phyloP scores from a whole-genome alignment of 306 rosid species.

The Clitoria ternatea region DNA sequence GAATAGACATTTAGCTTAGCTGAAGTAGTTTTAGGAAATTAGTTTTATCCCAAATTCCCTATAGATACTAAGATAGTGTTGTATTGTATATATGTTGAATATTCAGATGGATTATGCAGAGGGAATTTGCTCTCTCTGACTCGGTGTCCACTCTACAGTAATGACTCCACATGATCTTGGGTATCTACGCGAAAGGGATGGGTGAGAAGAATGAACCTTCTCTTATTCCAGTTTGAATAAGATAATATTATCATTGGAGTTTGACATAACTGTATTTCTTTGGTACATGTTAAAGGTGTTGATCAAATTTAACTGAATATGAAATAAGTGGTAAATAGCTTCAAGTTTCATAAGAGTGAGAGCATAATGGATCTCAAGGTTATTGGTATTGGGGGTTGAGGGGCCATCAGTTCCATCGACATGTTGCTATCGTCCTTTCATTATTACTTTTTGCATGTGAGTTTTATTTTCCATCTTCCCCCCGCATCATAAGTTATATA shows the following conservation, averaged over 20 bases:
- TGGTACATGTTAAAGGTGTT: too few relatives aligned
- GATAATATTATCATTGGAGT: too few relatives aligned
- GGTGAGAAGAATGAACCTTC: neutral
- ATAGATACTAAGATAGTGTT: neutral
- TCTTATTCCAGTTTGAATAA: too few relatives aligned
- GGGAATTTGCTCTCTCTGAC: neutral
- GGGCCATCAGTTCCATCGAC: neutral
- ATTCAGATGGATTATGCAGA: neutral
- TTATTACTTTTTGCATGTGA: constrained; percentile 14
- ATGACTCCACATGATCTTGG: neutral
- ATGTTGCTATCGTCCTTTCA: constrained; percentile 8
- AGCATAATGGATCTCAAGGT: neutral
- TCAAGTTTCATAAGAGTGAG: too few relatives aligned
- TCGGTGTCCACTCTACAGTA: neutral
- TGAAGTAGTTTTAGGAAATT: neutral
- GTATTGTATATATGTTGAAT: neutral
- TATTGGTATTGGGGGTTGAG: neutral
- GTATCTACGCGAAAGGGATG: constrained; percentile 4
- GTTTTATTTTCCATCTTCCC: constrained; percentile 1
- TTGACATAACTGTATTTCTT: too few relatives aligned
- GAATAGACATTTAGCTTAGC: too few relatives aligned
- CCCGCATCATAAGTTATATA: neutral
- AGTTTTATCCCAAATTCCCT: neutral
- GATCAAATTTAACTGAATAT: too few relatives aligned
- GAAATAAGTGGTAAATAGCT: too few relatives aligned